A percentile compares a stretch with the other conserved stretches of the same genome.
phyloP scores from a whole-genome alignment of 495 filamentous ascomycete species.

The Alectoria sarmentosa region DNA sequence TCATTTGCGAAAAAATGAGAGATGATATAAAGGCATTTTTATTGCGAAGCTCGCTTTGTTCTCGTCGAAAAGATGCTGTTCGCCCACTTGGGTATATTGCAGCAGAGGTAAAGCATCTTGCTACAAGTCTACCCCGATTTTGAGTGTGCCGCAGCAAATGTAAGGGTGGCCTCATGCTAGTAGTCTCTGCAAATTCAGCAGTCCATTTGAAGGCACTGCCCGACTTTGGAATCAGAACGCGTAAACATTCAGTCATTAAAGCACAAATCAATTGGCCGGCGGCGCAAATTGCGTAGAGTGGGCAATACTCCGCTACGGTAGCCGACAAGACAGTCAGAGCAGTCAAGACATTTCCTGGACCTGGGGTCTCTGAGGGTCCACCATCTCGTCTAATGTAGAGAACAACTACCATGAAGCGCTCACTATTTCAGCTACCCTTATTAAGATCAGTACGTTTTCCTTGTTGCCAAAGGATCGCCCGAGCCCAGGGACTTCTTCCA shows the following conservation, averaged over 20 bases:
- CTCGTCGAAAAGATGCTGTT: conserved; percentile 52
- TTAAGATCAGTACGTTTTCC: conserved; percentile 13
- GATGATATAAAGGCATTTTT: background rate
- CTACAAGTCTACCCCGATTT: background rate
- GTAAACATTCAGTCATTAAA: background rate
- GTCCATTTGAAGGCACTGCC: background rate
- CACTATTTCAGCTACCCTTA: conserved; percentile 7
- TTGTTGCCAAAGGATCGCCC: conserved; percentile 6
- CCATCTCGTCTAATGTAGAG: background rate
- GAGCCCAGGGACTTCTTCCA: background rate
- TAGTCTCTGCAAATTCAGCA: background rate
- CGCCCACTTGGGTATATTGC: conserved; percentile 39
- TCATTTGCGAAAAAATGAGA: background rate
- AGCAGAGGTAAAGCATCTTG: conserved; percentile 18
- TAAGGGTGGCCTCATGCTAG: conserved; percentile 23
- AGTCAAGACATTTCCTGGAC: background rate
- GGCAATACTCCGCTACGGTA: conserved; percentile 1
- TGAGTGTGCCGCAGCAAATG: conserved; percentile 10
- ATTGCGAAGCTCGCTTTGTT: conserved; percentile 27
- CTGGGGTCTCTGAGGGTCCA: background rate
- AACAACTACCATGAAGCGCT: conserved; percentile 9
- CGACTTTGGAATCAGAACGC: no score
- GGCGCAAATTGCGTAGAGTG: conserved; percentile 1
- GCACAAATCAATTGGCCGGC: background rate
- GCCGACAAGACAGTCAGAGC: background rate